A percentile compares a stretch with the other conserved stretches of the same genome.
Conservation (phyloP, 352 stramenopile species). For the Globisporangium barbulae region DNA sequence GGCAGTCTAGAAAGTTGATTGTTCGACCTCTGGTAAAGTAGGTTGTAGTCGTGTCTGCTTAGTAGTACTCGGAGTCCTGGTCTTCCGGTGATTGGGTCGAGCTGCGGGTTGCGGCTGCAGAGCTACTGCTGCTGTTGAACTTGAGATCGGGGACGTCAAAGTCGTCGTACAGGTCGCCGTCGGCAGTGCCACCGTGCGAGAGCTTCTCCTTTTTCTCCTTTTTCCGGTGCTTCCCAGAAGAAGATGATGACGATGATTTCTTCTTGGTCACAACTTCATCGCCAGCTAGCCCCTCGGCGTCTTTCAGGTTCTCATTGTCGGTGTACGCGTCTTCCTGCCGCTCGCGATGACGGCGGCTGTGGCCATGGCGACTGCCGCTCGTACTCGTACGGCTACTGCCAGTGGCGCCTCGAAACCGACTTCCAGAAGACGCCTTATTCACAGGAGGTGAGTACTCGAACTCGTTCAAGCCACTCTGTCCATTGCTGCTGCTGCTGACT, state of each 20-base stretch:
- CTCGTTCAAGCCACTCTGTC: constrained; percentile 34
- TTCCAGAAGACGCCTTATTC: constrained; percentile 1
- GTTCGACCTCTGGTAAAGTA: neutral
- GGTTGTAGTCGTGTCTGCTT: neutral
- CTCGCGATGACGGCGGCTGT: constrained; percentile 22
- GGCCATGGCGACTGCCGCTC: constrained; percentile 16
- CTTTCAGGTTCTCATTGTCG: neutral
- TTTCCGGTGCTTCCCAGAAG: constrained; percentile 45
- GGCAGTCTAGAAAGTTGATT: neutral
- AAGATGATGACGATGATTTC: constrained; percentile 14
- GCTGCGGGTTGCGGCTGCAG: neutral
- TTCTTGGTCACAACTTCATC: constrained; percentile 33
- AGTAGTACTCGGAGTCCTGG: constrained; percentile 15
- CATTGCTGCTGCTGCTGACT: constrained; percentile 19
- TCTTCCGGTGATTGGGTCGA: constrained; percentile 11
- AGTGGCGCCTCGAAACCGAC: constrained; percentile 1
- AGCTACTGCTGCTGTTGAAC: neutral
- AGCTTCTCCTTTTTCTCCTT: constrained; percentile 43
- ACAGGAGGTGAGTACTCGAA: constrained; percentile 31
- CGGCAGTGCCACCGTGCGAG: constrained; percentile 8
- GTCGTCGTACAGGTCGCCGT: constrained; percentile 10
- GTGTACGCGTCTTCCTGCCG: constrained; percentile 24
- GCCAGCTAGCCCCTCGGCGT: constrained; percentile 3
- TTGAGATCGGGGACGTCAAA: constrained; percentile 5
- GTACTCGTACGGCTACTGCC: neutral